Percentiles rank a stretch among this genome's conserved stretches.
phyloP scores from a whole-genome alignment of 1,284 basidiomycete genomes.

The Irpex sp. region DNA sequence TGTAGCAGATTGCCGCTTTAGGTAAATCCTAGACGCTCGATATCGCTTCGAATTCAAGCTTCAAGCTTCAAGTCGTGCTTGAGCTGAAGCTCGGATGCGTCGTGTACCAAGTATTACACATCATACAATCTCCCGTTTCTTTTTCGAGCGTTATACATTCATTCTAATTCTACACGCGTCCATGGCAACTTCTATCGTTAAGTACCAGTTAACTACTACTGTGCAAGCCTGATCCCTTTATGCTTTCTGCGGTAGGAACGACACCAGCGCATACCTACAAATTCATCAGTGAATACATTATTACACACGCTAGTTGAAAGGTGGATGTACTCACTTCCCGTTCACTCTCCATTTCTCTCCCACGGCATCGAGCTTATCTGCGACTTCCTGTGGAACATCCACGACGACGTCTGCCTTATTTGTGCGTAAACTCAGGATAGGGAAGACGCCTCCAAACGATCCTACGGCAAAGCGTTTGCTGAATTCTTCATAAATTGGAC shows the following conservation, averaged over 20 bases:
- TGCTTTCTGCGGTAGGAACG: constrained; percentile 29
- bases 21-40: too few relatives aligned
- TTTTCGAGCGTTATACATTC: too few relatives aligned
- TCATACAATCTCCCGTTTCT: too few relatives aligned
- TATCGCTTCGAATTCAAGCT: too few relatives aligned
- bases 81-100: too few relatives aligned
- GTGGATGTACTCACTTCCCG: constrained; percentile 47
- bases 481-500: not conserved
- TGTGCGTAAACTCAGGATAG: constrained; percentile 83
- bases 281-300: constrained; percentile 26
- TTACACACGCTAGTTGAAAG: not conserved
- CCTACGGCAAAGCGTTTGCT: constrained; percentile 39
- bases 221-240: not conserved
- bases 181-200: too few relatives aligned
- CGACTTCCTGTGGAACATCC: constrained; percentile 64
- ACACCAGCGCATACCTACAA: constrained; percentile 43
- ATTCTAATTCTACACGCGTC: too few relatives aligned
- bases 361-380: constrained; percentile 61
- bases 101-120: too few relatives aligned
- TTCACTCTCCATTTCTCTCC: constrained; percentile 79
- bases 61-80: too few relatives aligned
- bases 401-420: constrained; percentile 97
- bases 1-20: too few relatives aligned
- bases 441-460: constrained; percentile 76
- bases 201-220: too few relatives aligned